Conservation (phyloP, 805 yeast genomes). For the Hemisphaericaspora nanyangensis region DNA sequence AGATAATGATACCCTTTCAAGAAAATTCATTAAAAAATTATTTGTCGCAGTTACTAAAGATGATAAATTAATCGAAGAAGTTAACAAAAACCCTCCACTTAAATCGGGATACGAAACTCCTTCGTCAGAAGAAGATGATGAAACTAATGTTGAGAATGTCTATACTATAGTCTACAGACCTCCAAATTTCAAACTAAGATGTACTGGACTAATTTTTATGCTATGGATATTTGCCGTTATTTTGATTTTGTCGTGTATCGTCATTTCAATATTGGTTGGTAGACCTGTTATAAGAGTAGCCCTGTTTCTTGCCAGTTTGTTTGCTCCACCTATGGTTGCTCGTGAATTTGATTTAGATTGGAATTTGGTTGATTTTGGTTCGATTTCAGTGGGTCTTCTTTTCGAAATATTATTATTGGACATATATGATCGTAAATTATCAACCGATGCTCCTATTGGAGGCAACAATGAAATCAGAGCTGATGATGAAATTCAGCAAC, state of each 20-base stretch:
- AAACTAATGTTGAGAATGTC: slow-evolving; percentile 35
- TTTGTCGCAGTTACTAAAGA: slow-evolving; percentile 82
- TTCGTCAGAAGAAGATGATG: slow-evolving; percentile 23
- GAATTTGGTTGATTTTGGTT: slow-evolving; percentile 17
- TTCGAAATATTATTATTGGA: slow-evolving; percentile 11
- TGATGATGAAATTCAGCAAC: background rate
- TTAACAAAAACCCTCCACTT: slow-evolving; percentile 4
- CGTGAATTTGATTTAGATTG: slow-evolving; percentile 11
- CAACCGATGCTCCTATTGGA: background rate
- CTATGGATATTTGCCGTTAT: slow-evolving; percentile 46
- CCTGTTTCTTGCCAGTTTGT: background rate
- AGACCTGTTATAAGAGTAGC: slow-evolving; percentile 15
- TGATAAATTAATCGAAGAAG: slow-evolving; percentile 49
- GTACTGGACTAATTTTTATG: slow-evolving; percentile 43
- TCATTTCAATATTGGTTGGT: slow-evolving; percentile 27
- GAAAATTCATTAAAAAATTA: slow-evolving; percentile 57
- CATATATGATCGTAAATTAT: slow-evolving; percentile 8
- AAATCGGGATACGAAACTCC: slow-evolving; percentile 26
- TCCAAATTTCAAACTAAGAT: slow-evolving; percentile 62
- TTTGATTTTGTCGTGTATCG: slow-evolving; percentile 18
- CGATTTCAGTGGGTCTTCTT: slow-evolving; percentile 17
- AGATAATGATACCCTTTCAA: slow-evolving; percentile 68
- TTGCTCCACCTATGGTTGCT: background rate
- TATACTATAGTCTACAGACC: slow-evolving; percentile 86
- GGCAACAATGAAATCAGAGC: slow-evolving; percentile 13